These are phyloP conservation scores for Ustanciosporium gigantosporum DNA, from an alignment of 1,284 basidiomycete genomes.

Conservation along the genomic window DNA sequence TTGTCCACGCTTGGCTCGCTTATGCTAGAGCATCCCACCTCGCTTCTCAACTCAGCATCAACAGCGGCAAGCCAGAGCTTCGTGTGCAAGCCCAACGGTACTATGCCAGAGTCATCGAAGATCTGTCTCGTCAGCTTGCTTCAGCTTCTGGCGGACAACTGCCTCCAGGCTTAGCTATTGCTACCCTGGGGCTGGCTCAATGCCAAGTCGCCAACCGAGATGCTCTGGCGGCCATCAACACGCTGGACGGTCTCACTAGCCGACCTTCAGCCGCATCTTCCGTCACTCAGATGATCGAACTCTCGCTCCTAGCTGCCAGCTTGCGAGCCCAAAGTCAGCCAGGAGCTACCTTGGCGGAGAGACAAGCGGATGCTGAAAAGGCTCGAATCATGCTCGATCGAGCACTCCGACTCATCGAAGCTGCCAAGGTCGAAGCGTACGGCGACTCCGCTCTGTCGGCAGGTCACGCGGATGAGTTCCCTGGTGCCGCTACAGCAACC, in stretches of 20 bases:
- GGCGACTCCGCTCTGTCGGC: conserved; percentile 18
- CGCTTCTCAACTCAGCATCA: conserved; percentile 41
- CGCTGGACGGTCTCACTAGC: conserved; percentile 46
- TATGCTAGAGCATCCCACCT: conserved; percentile 55
- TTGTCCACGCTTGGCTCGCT: conserved; percentile 50
- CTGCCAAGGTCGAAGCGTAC: conserved; percentile 33
- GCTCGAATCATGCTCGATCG: conserved; percentile 55
- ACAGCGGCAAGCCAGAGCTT: conserved; percentile 33
- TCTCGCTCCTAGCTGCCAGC: conserved; percentile 47
- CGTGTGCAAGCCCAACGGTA: conserved; percentile 49
- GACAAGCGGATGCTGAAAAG: conserved; percentile 34
- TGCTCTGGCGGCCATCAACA: conserved; percentile 47
- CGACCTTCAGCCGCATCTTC: conserved; percentile 25
- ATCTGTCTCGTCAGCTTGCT: conserved; percentile 14
- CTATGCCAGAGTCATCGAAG: conserved; percentile 50
- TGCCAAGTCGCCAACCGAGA: conserved; percentile 51
- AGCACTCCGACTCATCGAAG: conserved; percentile 45
- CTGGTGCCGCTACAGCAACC: conserved; percentile 4
- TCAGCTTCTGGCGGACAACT: conserved; percentile 23
- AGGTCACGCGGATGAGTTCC: conserved; percentile 22
- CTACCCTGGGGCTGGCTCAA: conserved; percentile 56
- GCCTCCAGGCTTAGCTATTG: conserved; percentile 42
- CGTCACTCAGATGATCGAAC: conserved; percentile 41
- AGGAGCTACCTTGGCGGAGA: conserved; percentile 43
- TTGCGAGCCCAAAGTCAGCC: conserved; percentile 47